These are phyloP conservation scores for Mortierella hygrophila DNA, from an alignment of 192 early-diverging fungal species.

Conservation along the genomic window DNA sequence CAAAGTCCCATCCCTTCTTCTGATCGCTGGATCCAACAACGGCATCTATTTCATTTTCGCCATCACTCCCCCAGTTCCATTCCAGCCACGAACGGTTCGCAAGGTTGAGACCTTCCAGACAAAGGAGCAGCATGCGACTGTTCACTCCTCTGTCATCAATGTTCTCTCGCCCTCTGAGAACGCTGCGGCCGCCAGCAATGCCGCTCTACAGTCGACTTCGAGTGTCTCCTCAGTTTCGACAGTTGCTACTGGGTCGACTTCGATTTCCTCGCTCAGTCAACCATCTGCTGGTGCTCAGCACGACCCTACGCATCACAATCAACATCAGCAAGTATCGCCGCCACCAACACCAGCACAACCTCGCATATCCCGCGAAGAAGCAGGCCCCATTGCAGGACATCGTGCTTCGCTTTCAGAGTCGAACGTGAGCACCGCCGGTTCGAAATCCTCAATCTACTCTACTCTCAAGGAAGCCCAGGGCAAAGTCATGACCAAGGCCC, in stretches of 20 bases:
- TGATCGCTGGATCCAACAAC: constrained; percentile 35
- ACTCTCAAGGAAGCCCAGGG: constrained; percentile 35
- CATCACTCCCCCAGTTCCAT: constrained; percentile 12
- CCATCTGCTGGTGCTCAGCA: background rate
- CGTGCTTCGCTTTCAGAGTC: constrained; percentile 22
- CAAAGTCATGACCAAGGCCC: constrained; percentile 37
- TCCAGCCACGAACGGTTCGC: constrained; percentile 7
- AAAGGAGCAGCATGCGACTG: constrained; percentile 25
- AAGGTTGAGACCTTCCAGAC: constrained; percentile 52
- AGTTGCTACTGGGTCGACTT: constrained; percentile 15
- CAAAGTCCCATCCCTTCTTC: constrained; percentile 33
- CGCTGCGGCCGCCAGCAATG: background rate
- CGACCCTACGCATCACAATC: background rate
- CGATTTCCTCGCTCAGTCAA: background rate
- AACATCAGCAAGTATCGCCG: constrained; percentile 5
- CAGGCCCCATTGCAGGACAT: background rate
- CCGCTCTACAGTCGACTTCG: constrained; percentile 12
- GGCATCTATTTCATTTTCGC: constrained; percentile 50
- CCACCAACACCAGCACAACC: background rate
- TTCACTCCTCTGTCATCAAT: constrained; percentile 47
- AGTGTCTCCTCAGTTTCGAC: constrained; percentile 35
- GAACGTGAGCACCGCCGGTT: background rate
- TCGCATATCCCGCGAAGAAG: constrained; percentile 6
- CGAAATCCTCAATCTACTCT: constrained; percentile 28
- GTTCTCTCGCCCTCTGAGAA: constrained; percentile 31